Evolutionary conservation across 441 rosid genomes (phyloP), one percentile per base, ranked within the genome.

Genomic region (Erodium texanum): DNA sequence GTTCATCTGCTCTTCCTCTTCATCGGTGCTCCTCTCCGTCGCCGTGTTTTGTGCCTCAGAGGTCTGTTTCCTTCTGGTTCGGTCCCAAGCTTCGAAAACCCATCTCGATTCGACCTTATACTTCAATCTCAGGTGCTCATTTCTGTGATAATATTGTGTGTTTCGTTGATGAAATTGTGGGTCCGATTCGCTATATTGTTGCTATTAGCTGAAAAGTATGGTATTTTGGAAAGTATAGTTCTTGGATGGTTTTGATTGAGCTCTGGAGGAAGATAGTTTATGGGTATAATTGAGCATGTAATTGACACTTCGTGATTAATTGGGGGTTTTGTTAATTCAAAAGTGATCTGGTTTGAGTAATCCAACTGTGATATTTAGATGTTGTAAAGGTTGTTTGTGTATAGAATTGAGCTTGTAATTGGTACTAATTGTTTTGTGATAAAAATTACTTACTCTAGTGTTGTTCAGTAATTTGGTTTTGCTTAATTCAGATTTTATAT

Each of bases 61-160:
- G 38, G 56, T 80, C 87, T 14, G 61, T 85, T 66, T 81, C 91
- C 10, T 79, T 93, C 43, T 79, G 76, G 59, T 76, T 73, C 54
- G 77, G 71, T 73, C 73, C 75, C 80, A 65, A 62, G 78, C 83
- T 84, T 72, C 41, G 77, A 58, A 78, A 62, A 11, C 79, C 77
- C 12, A 73, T 86, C 69, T 76, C 65, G 43, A 77, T 93, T 70
- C 92, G 90, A 71, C 62, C 62, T 22, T 82, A 92, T 64, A 22
- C 80, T n/a, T 76, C 90, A 0, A 72, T 68, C 75, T 78, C 90
- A 66, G 93, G 95, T 88, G 69, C 22, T 22, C 11, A 0, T 67
- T 18, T 70, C 61, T 19, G 41, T 7, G 41, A 36, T 6, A 5
- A 5, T 32, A 41, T 69, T 64, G 16, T 23, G 0, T 14, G 11